These are phyloP conservation scores for Aspergillus kassunensis DNA, from an alignment of 495 filamentous ascomycete species.

Conservation along the genomic window DNA sequence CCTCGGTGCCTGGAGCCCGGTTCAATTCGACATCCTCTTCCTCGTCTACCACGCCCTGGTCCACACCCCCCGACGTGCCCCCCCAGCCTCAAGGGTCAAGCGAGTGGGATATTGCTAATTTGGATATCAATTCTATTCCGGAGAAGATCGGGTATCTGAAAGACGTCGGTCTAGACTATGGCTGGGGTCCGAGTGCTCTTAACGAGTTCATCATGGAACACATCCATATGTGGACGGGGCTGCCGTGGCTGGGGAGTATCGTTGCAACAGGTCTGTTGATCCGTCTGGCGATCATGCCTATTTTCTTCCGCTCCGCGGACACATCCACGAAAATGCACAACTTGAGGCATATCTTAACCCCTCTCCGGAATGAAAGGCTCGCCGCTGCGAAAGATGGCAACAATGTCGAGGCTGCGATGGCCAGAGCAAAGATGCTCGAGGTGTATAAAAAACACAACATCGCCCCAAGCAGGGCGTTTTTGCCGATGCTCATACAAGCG, in stretches of 20 bases:
- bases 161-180: slow-evolving; percentile 77
- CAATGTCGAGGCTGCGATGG: slow-evolving; percentile 32
- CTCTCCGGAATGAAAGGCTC: slow-evolving; percentile 40
- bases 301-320: slow-evolving; percentile 57
- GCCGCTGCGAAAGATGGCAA: slow-evolving; percentile 36
- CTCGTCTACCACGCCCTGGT: no score
- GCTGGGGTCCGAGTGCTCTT: slow-evolving; percentile 66
- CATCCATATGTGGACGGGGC: slow-evolving; percentile 64
- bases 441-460: slow-evolving; percentile 54
- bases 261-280: slow-evolving; percentile 57
- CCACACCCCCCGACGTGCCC: neutral
- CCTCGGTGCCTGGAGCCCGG: slow-evolving; percentile 23
- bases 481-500: slow-evolving; percentile 57
- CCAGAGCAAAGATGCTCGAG: slow-evolving; percentile 40
- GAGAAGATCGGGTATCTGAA: slow-evolving; percentile 81
- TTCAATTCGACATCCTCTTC: slow-evolving; percentile 43
- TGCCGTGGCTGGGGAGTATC: slow-evolving; percentile 82
- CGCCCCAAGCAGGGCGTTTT: slow-evolving; percentile 44
- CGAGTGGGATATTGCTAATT: slow-evolving; percentile 23
- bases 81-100: slow-evolving; percentile 4
- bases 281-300: slow-evolving; percentile 61
- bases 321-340: slow-evolving; percentile 48
- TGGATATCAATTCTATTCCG: slow-evolving; percentile 49
- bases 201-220: slow-evolving; percentile 77
- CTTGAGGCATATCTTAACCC: slow-evolving; percentile 34